Base-by-base conservation (phyloP, 495 filamentous ascomycete species). In the Podospora didyma region DNA sequence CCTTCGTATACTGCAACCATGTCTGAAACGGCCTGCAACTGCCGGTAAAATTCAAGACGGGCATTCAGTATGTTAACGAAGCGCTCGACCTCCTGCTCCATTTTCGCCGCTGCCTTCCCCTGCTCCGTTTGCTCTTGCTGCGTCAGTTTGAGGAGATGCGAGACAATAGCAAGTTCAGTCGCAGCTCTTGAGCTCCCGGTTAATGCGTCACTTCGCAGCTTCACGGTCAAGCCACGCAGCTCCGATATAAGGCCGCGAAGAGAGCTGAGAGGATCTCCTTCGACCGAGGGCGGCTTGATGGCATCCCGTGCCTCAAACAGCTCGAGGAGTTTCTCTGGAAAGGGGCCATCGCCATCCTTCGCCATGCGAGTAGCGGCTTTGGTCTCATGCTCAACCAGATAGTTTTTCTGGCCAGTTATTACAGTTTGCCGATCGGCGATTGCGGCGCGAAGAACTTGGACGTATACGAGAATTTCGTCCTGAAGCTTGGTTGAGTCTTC, bases 1-100 rank as follows among this genome's bases (percentile, higher is more conserved):
- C 69, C 62, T 80, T 89, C 85, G 44, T 87, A 87, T 7, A 87
- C 86, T 9, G 79, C 82, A 0, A 96, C 89, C 21, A 80, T 90
- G 69, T 96, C 92, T 0, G 93, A 97, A 34, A 97, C 83, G 17
- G 82, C 79, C 65, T 97, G 93, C 19, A 98, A 73, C 61, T 96
- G 93, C 0, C 87, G 83, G 68, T 96, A 96, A 58, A 87, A 97
- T 39, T 93, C 90, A 6, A 96, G 72, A 12, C 93, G 83, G 47
- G 84, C 77, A 62, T 96, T 96, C 79, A 90, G 88, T 0, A 87
- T 82, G 34, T 82, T 79, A 24, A 82, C 85, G 64, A 96, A 94
- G 35, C 85, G 68, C 35, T 92, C 85, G 4, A 91, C 65, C 62
- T 96, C 93, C 62, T 79, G 87, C 51, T 88, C 81, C 47, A 96